Percentiles rank a stretch among this genome's conserved stretches.
Evolutionary conservation across 2,329 filamentous ascomycete species (phyloP).

Genomic region (Diaporthe sp.): DNA sequence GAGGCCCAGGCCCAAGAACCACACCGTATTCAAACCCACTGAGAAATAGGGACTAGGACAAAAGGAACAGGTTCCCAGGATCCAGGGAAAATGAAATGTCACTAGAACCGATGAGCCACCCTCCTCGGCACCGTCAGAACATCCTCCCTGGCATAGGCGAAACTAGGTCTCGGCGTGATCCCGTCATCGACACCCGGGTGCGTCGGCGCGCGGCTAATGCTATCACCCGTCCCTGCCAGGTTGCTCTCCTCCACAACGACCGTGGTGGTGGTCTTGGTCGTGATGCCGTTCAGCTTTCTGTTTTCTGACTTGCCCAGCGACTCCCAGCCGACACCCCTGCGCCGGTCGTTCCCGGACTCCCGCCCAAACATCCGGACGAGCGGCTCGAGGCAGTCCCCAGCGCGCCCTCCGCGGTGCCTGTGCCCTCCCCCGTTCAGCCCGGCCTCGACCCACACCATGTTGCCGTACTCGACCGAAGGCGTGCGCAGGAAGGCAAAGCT

Average conservation of each 20-base stretch:
- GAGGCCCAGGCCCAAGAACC: too few relatives aligned
- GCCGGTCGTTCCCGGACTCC: not conserved
- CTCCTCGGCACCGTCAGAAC: conserved; percentile 20
- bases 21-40: too few relatives aligned
- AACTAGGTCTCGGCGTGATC: conserved; percentile 1
- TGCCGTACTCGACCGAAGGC: conserved; percentile 27
- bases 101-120: conserved; percentile 31
- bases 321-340: not conserved
- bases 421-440: not conserved
- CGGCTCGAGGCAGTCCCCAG: not conserved
- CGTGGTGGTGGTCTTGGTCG: conserved; percentile 3
- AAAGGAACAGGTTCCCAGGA: too few relatives aligned
- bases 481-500: conserved; percentile 28
- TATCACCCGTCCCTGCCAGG: not conserved
- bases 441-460: conserved; percentile 34
- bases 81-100: too few relatives aligned
- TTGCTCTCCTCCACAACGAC: conserved; percentile 19
- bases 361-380: not conserved
- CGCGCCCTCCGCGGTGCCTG: not conserved
- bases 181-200: not conserved
- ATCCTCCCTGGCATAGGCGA: not conserved
- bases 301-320: not conserved
- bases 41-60: too few relatives aligned
- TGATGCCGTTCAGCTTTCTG: not conserved
- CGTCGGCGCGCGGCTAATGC: not conserved